phyloP scores from a whole-genome alignment of 2,329 filamentous ascomycete species.

The Colletotrichum somersetense region DNA sequence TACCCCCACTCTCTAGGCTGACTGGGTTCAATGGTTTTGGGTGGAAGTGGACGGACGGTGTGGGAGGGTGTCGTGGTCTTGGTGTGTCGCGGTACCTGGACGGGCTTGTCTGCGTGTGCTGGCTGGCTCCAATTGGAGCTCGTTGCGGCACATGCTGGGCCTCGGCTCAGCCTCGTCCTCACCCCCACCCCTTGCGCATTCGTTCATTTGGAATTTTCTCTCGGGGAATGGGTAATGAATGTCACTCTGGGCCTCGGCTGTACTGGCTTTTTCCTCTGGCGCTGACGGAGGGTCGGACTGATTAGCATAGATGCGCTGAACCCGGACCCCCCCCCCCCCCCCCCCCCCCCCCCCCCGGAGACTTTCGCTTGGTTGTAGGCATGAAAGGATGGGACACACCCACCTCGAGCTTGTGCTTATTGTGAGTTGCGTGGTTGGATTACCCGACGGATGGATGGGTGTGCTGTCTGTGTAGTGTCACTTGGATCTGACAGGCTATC shows the following conservation, averaged over 20 bases:
- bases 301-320: constrained; percentile 54
- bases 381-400: too few species aligned
- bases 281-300: not conserved
- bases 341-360: not conserved
- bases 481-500: not conserved
- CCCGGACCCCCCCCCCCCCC: not conserved
- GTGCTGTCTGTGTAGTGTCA: not conserved
- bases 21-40: constrained; percentile 18
- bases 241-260: constrained; percentile 6
- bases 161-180: constrained; percentile 38
- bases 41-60: too few species aligned
- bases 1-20: constrained; percentile 9
- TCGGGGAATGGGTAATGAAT: not conserved
- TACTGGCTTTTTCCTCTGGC: not conserved
- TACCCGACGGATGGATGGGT: not conserved
- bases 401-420: not conserved
- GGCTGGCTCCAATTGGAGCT: constrained; percentile 5
- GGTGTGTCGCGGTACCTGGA: not conserved
- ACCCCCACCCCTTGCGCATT: too few species aligned
- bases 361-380: not conserved
- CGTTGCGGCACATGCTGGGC: constrained; percentile 5
- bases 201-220: not conserved
- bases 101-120: not conserved
- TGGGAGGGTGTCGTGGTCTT: constrained; percentile 3
- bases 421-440: not conserved